A percentile compares a stretch with the other conserved stretches of the same genome.
Conservation (phyloP, 1,284 basidiomycete genomes). For the Moesziomyces parantarcticus region DNA sequence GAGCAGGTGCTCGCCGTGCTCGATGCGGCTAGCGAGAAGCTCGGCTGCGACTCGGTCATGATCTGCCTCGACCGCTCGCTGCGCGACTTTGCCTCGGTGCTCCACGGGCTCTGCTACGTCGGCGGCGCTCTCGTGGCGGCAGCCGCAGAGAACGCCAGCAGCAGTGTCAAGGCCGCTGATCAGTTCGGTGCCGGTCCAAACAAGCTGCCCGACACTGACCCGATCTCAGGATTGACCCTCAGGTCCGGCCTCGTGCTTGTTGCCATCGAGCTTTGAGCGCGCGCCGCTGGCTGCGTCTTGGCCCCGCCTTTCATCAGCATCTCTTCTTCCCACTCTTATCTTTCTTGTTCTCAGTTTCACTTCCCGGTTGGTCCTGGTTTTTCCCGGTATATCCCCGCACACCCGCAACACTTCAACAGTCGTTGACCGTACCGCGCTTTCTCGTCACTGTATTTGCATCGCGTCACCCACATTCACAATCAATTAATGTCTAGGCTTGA, state of each 20-base stretch:
- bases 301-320: slow-evolving; percentile 6
- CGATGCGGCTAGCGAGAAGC: slow-evolving; percentile 57
- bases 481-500: no score
- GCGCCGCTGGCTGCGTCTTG: slow-evolving; percentile 1
- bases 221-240: slow-evolving; percentile 27
- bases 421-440: not conserved
- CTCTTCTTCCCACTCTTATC: not conserved
- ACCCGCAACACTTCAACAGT: slow-evolving; percentile 29
- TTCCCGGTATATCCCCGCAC: slow-evolving; percentile 19
- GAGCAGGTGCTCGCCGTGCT: slow-evolving; percentile 59
- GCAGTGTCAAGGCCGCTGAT: slow-evolving; percentile 5
- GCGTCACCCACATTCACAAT: slow-evolving; percentile 7
- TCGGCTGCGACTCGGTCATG: slow-evolving; percentile 53
- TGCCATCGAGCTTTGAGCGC: slow-evolving; percentile 40
- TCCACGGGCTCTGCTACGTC: slow-evolving; percentile 63
- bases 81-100: slow-evolving; percentile 48
- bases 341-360: slow-evolving; percentile 1
- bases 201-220: slow-evolving; percentile 20
- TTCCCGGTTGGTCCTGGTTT: not conserved
- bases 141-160: not conserved
- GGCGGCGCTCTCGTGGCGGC: slow-evolving; percentile 55
- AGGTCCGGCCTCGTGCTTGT: slow-evolving; percentile 34
- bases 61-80: slow-evolving; percentile 49
- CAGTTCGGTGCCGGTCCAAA: slow-evolving; percentile 3
- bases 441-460: slow-evolving; percentile 18